Percentiles rank a stretch among this genome's conserved stretches.
phyloP scores from a whole-genome alignment of 306 rosid genomes.

The Prunus davidiana region DNA sequence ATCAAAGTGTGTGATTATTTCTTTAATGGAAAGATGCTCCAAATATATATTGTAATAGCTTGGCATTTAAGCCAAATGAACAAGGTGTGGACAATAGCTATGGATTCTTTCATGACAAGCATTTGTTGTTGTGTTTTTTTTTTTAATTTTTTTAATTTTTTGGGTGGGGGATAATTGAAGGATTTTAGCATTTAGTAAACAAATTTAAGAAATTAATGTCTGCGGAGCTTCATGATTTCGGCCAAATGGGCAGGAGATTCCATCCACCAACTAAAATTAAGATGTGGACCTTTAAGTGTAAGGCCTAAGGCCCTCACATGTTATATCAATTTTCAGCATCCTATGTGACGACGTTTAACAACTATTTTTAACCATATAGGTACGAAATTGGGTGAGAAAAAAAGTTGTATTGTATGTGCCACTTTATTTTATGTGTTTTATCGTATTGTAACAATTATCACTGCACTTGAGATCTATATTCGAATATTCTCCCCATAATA shows the following conservation, averaged over 20 bases:
- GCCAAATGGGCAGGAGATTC: not conserved
- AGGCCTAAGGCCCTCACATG: too few species aligned
- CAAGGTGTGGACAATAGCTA: not conserved
- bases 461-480: rapidly evolving
- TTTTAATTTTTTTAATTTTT: not conserved
- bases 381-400: not conserved
- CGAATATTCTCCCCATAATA: too few species aligned
- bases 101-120: conserved; percentile 8
- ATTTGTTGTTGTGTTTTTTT: not conserved
- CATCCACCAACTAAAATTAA: not conserved
- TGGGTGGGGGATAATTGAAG: not conserved
- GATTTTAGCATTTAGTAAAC: not conserved
- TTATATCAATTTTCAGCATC: not conserved
- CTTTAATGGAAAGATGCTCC: not conserved
- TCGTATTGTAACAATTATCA: too few species aligned
- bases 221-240: not conserved
- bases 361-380: not conserved
- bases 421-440: not conserved
- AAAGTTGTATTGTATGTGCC: not conserved
- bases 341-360: not conserved
- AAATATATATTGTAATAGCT: not conserved
- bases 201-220: not conserved
- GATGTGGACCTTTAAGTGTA: not conserved
- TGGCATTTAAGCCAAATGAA: conserved; percentile 13
- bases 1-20: not conserved